phyloP scores from a whole-genome alignment of 1,284 basidiomycete genomes.

The Ganoderma multipileum region DNA sequence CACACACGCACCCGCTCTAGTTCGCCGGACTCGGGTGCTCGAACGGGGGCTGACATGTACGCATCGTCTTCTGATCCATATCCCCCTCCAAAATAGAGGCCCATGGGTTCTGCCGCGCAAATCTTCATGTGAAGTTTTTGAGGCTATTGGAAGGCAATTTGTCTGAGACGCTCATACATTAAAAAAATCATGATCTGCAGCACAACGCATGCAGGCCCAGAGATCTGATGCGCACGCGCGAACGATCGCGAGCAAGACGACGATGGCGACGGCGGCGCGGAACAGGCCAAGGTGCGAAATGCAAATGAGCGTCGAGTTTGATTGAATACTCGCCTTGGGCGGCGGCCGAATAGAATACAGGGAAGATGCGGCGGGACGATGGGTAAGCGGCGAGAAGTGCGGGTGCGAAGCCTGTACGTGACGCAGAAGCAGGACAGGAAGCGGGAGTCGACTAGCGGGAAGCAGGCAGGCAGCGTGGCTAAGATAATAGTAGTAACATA shows the following conservation, averaged over 20 bases:
- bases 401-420: slow-evolving; percentile 13
- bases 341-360: slow-evolving; percentile 23
- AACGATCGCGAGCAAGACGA: not conserved
- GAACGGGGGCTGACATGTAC: not conserved
- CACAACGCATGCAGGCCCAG: not conserved
- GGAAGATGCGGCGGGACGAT: slow-evolving; percentile 13
- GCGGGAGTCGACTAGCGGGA: slow-evolving; percentile 15
- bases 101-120: not conserved
- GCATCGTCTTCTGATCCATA: not conserved
- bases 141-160: slow-evolving; percentile 1
- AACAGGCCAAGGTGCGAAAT: not conserved
- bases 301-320: slow-evolving; percentile 12
- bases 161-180: not conserved
- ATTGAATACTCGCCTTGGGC: slow-evolving; percentile 13
- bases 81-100: not conserved
- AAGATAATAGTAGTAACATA: slow-evolving; percentile 3
- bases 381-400: slow-evolving; percentile 13
- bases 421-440: slow-evolving; percentile 9
- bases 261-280: not conserved
- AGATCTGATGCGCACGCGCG: not conserved
- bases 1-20: not conserved
- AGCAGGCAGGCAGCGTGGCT: slow-evolving; percentile 10
- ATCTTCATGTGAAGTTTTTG: slow-evolving; percentile 1
- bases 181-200: not conserved
- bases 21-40: not conserved